A percentile compares a stretch with the other conserved stretches of the same genome.
These are phyloP conservation scores for Penicillium alfredii DNA, from an alignment of 495 filamentous ascomycete genomes.

Conservation along the genomic window DNA sequence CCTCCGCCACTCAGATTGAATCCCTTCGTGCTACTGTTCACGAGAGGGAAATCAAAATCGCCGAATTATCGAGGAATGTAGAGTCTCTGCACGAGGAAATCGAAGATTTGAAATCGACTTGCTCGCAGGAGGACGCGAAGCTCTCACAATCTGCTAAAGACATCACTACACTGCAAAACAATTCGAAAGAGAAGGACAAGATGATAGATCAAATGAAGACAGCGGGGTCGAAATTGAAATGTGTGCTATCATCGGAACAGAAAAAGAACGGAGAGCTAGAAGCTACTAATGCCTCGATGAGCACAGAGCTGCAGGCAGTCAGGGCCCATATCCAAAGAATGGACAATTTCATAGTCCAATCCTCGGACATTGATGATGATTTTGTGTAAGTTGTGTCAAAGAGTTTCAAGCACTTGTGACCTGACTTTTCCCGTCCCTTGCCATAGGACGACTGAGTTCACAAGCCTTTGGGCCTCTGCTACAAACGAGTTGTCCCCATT, in stretches of 20 bases:
- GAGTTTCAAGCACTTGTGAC: not conserved
- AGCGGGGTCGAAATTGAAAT: slow-evolving; percentile 11
- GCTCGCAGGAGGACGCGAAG: slow-evolving; percentile 7
- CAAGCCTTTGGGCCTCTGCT: slow-evolving; percentile 7
- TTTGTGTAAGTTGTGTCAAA: slow-evolving; percentile 10
- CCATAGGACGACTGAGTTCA: slow-evolving; percentile 3
- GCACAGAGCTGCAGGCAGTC: slow-evolving; percentile 6
- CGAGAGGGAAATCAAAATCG: slow-evolving; percentile 7
- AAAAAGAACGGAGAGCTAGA: slow-evolving; percentile 9
- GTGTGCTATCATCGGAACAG: slow-evolving; percentile 4
- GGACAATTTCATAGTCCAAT: slow-evolving; percentile 7
- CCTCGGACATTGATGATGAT: slow-evolving; percentile 6
- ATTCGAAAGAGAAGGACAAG: slow-evolving; percentile 16
- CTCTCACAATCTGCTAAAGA: slow-evolving; percentile 8
- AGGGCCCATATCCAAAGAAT: slow-evolving; percentile 4
- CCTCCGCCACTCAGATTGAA: slow-evolving; percentile 6
- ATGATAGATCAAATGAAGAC: slow-evolving; percentile 15
- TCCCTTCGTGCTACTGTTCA: slow-evolving; percentile 3
- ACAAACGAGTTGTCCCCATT: slow-evolving; percentile 5
- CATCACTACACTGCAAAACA: slow-evolving; percentile 10
- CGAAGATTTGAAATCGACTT: slow-evolving; percentile 1
- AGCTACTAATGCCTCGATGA: slow-evolving; percentile 5
- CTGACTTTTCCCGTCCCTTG: not conserved
- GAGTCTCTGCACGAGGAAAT: slow-evolving; percentile 1
- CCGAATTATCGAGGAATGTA: slow-evolving; percentile 3